Conservation (phyloP, 768 basidiomycete species). For the Paxillus ammoniavirescens region DNA sequence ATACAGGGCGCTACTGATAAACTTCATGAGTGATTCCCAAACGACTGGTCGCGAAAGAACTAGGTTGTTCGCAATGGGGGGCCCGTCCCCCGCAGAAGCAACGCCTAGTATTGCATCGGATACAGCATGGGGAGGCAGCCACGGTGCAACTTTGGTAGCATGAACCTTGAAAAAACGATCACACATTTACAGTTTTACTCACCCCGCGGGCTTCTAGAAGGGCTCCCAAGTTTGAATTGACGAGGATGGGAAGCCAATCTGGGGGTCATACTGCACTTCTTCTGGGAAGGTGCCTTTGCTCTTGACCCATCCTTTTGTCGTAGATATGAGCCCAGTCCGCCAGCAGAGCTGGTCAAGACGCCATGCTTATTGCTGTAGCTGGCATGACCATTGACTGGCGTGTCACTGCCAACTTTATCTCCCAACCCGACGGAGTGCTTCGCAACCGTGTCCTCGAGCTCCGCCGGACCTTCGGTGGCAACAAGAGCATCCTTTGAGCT, state of each 20-base stretch:
- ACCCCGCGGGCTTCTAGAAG: constrained; percentile 32
- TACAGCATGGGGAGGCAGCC: constrained; percentile 31
- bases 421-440: constrained; percentile 32
- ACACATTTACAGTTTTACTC: constrained; percentile 3
- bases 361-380: constrained; percentile 13
- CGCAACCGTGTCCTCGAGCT: constrained; percentile 37
- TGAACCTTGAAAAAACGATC: background rate
- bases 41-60: constrained; percentile 33
- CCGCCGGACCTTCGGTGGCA: constrained; percentile 2
- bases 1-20: constrained; percentile 19
- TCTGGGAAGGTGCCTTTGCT: constrained; percentile 28
- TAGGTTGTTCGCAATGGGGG: constrained; percentile 27
- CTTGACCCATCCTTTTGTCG: constrained; percentile 21
- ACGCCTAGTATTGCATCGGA: constrained; percentile 27
- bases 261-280: constrained; percentile 24
- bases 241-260: constrained; percentile 37
- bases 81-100: constrained; percentile 20
- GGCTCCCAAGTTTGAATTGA: constrained; percentile 31
- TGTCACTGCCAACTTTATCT: constrained; percentile 1
- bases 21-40: constrained; percentile 23
- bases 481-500: background rate
- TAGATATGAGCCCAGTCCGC: constrained; percentile 33
- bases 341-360: constrained; percentile 33
- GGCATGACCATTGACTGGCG: background rate
- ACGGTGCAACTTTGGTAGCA: constrained; percentile 18